These are phyloP conservation scores for Cercis canadensis DNA, from an alignment of 306 rosid genomes.

Conservation along the genomic window DNA sequence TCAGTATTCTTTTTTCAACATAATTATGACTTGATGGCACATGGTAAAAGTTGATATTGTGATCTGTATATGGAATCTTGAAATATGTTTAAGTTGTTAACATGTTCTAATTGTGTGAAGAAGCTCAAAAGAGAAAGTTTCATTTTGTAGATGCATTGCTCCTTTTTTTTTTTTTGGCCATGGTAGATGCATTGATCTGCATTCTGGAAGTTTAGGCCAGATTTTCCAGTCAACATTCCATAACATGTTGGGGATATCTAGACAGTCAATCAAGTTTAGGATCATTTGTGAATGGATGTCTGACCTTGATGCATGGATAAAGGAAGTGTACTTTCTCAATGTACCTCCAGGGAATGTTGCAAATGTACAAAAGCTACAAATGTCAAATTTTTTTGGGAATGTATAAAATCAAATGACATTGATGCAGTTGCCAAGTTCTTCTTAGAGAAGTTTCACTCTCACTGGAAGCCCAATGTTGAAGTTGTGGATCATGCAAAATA, in stretches of 20 bases:
- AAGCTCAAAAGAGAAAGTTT: too few species aligned
- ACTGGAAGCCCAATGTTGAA: not conserved
- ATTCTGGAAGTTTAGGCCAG: conserved; percentile 1
- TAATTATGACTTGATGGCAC: conserved; percentile 10
- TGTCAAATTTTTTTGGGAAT: not conserved
- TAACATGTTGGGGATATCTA: not conserved
- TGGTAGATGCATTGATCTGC: not conserved
- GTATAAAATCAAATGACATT: not conserved
- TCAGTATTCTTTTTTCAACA: not conserved
- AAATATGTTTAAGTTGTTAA: not conserved
- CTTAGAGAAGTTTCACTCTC: not conserved
- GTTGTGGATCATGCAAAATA: not conserved
- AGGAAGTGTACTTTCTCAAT: too few species aligned
- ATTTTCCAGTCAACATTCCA: not conserved
- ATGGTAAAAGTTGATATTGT: conserved; percentile 16
- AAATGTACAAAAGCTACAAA: too few species aligned
- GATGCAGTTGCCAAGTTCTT: not conserved
- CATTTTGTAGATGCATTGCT: too few species aligned
- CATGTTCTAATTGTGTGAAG: not conserved
- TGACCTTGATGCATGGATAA: not conserved
- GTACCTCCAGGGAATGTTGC: too few species aligned
- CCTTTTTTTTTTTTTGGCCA: too few species aligned
- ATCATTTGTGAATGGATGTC: not conserved
- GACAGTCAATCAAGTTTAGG: not conserved
- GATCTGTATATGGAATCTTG: not conserved